A percentile compares a stretch with the other conserved stretches of the same genome.
phyloP scores from a whole-genome alignment of 2,329 filamentous ascomycete genomes.

The Pezicula rhizophila region DNA sequence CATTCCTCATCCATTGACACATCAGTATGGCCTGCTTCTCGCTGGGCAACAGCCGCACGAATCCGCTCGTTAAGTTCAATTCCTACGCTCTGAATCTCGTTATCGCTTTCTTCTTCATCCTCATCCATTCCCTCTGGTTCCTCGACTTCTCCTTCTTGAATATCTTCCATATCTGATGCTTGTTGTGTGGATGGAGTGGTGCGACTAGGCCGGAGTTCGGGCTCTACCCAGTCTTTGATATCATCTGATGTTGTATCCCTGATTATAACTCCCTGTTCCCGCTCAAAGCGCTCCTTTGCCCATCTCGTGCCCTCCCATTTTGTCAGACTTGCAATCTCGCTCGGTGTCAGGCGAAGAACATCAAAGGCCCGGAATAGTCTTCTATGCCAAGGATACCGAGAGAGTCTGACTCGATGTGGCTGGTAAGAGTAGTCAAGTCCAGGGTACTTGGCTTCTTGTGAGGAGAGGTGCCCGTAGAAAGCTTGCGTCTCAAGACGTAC shows the following conservation, averaged over 20 bases:
- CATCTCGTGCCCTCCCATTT: constrained; percentile 81
- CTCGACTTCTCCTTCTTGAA: constrained; percentile 31
- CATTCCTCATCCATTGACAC: constrained; percentile 63
- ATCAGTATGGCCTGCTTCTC: constrained; percentile 52
- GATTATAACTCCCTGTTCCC: constrained; percentile 65
- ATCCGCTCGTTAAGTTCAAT: constrained; percentile 59
- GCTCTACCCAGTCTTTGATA: constrained; percentile 56
- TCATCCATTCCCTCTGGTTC: constrained; percentile 24
- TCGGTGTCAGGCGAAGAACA: constrained; percentile 57
- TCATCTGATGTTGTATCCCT: constrained; percentile 66
- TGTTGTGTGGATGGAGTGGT: constrained; percentile 10
- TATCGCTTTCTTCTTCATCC: constrained; percentile 30
- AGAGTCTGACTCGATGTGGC: constrained; percentile 71
- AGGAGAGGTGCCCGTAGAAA: constrained; percentile 75
- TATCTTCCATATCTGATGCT: constrained; percentile 21
- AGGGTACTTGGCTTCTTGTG: constrained; percentile 74
- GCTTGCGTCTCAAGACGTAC: constrained; percentile 67
- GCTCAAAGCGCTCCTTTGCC: constrained; percentile 75
- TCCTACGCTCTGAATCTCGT: constrained; percentile 52
- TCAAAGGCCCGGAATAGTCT: constrained; percentile 74
- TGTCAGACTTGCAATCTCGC: constrained; percentile 66
- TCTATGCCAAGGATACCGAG: constrained; percentile 70
- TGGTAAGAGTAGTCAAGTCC: constrained; percentile 71
- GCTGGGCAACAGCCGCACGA: constrained; percentile 54
- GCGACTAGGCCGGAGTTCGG: constrained; percentile 24